Conservation (phyloP, 441 rosid genomes). For the Gossypium trilobum region DNA sequence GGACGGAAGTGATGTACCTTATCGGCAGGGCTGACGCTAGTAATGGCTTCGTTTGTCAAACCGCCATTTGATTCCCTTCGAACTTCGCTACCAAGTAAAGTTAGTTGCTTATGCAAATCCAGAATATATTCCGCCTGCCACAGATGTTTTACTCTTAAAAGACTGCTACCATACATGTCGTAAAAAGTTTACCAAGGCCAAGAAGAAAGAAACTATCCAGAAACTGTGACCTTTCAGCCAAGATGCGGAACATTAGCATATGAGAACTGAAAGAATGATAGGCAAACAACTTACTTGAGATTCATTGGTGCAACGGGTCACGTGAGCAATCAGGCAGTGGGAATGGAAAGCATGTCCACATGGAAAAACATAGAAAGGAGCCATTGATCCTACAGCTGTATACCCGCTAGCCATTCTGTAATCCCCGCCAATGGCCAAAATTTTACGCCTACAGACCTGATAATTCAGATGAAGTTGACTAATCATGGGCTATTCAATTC, state of each 20-base stretch:
- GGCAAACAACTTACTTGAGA: conserved; percentile 42
- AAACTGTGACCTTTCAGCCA: conserved; percentile 1
- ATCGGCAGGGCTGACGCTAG: conserved; percentile 56
- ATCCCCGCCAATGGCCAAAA: conserved; percentile 55
- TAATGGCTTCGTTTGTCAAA: conserved; percentile 44
- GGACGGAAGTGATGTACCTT: conserved; percentile 39
- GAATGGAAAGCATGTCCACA: conserved; percentile 92
- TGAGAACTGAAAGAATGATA: neutral
- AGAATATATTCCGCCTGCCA: conserved; percentile 74
- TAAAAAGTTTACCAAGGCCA: neutral
- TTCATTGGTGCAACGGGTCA: conserved; percentile 70
- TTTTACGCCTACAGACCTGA: conserved; percentile 79
- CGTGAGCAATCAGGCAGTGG: conserved; percentile 80
- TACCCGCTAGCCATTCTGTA: conserved; percentile 63
- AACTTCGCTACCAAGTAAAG: conserved; percentile 64
- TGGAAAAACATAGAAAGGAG: conserved; percentile 92
- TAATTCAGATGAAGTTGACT: conserved; percentile 14
- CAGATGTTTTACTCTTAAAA: conserved; percentile 16
- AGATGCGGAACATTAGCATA: neutral
- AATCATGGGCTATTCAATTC: neutral
- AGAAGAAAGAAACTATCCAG: neutral
- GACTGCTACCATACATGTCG: neutral
- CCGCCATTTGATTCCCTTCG: conserved; percentile 55
- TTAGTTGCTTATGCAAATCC: conserved; percentile 85
- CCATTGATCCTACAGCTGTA: conserved; percentile 71